Percentiles rank a stretch among this genome's conserved stretches.
phyloP scores from a whole-genome alignment of 1,139 yeast genomes.

The Diutina pseudorugosa region DNA sequence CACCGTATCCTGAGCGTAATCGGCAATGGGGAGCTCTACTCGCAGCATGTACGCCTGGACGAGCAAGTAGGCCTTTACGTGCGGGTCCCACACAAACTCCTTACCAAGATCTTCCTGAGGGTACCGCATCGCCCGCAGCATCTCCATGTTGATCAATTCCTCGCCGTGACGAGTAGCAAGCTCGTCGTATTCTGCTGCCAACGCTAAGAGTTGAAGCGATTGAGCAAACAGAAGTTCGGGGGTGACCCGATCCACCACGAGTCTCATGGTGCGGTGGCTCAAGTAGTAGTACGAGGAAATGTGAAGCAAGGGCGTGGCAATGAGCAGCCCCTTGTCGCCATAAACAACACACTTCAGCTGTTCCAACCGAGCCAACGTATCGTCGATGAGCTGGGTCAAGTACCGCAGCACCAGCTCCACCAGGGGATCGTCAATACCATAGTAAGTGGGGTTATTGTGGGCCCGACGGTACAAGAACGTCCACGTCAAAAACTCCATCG shows the following conservation, averaged over 20 bases:
- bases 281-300: slow-evolving; percentile 88
- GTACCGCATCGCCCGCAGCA: slow-evolving; percentile 72
- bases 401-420: slow-evolving; percentile 59
- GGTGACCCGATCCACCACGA: slow-evolving; percentile 41
- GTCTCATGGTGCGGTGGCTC: slow-evolving; percentile 80
- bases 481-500: slow-evolving; percentile 89
- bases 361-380: slow-evolving; percentile 51
- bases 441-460: slow-evolving; percentile 91
- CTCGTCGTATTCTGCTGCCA: slow-evolving; percentile 85
- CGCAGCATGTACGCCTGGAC: slow-evolving; percentile 82
- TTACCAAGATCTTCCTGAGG: slow-evolving; percentile 56
- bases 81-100: slow-evolving; percentile 88
- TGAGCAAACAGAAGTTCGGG: slow-evolving; percentile 49
- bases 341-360: slow-evolving; percentile 61
- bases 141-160: slow-evolving; percentile 80
- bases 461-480: slow-evolving; percentile 89
- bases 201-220: slow-evolving; percentile 58
- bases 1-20: slow-evolving; percentile 86
- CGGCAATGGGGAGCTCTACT: slow-evolving; percentile 84
- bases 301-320: slow-evolving; percentile 73
- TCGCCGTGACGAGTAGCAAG: slow-evolving; percentile 93
- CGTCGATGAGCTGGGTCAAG: slow-evolving; percentile 62
- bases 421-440: slow-evolving; percentile 67
- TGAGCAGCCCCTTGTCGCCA: slow-evolving; percentile 35
- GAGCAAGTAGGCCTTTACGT: slow-evolving; percentile 76